Percentiles rank a stretch among this genome's conserved stretches.
These are phyloP conservation scores for Cladophialophora bantiana DNA, from an alignment of 2,329 filamentous ascomycete genomes.

Conservation along the genomic window DNA sequence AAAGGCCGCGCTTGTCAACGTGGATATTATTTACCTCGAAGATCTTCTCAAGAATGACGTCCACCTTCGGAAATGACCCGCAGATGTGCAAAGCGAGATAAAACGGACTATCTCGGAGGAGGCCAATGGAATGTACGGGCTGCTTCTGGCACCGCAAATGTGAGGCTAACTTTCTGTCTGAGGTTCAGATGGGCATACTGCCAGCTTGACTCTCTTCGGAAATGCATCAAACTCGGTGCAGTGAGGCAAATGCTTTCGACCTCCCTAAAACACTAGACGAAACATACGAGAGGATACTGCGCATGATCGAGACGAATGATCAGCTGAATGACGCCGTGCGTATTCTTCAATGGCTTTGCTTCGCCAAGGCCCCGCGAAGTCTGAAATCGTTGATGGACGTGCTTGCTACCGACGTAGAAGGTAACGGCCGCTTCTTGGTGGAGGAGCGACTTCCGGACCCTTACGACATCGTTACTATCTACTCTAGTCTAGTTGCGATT, in stretches of 20 bases:
- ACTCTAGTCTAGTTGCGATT: slow-evolving; percentile 35
- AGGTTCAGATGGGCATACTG: slow-evolving; percentile 43
- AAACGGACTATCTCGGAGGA: slow-evolving; percentile 41
- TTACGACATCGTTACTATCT: slow-evolving; percentile 34
- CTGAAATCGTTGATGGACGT: slow-evolving; percentile 16
- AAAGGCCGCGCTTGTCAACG: slow-evolving; percentile 25
- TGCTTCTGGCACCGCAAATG: too few species aligned
- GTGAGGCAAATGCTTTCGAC: slow-evolving; percentile 35
- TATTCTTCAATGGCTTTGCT: slow-evolving; percentile 24
- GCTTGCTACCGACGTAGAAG: slow-evolving; percentile 23
- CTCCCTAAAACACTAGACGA: slow-evolving; percentile 41
- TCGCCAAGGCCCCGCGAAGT: slow-evolving; percentile 8
- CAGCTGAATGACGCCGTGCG: slow-evolving; percentile 20
- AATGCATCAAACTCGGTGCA: slow-evolving; percentile 33
- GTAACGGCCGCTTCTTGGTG: slow-evolving; percentile 1
- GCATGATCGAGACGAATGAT: slow-evolving; percentile 13
- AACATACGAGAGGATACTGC: slow-evolving; percentile 34
- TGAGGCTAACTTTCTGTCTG: too few species aligned
- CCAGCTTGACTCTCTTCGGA: slow-evolving; percentile 41
- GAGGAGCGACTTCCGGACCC: slow-evolving; percentile 21
- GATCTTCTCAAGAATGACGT: slow-evolving; percentile 25
- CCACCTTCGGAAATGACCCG: slow-evolving; percentile 25
- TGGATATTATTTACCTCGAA: slow-evolving; percentile 33
- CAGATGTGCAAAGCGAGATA: slow-evolving; percentile 25
- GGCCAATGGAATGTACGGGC: slow-evolving; percentile 32